Base-by-base conservation (phyloP, 352 stramenopile genomes). In the Phytophthora sp. region DNA sequence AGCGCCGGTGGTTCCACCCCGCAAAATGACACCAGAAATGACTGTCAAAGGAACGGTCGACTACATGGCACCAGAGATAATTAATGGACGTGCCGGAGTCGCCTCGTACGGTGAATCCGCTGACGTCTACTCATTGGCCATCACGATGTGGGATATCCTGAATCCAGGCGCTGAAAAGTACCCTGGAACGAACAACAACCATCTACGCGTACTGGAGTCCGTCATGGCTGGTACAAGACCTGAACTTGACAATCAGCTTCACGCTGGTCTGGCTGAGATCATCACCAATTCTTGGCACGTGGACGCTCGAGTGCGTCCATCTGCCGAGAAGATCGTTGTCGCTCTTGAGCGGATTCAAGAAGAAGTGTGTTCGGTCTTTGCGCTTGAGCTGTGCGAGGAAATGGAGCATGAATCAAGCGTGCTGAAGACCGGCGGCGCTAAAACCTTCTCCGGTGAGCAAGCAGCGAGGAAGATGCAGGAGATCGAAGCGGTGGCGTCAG, bases 21-120 rank as follows among this genome's bases (percentile, higher is more conserved):
- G 81, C 33, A 81, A 65, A 59, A 31, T 24, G 49, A 82, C 58
- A 12, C 71, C 53, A 33, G 63, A 76, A 45, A 77, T 86, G 76
- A 84, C 77, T 11, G 82, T 93, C 1, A 82, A 82, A 24, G 85
- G 84, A 1, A 93, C 85, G 0, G 79, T 88, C 1, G 74, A 88
- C 21, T 90, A 91, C 65, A 93, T 93, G 84, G 84, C 85, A 8
- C 85, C 85, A 0, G 85, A 93, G 55, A 67, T 93, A 7, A 89
- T 93, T 54, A 84, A 88, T 42, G 79, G 80, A 3, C 62, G 70
- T 27, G 74, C 60, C 20, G 79, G 81, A 6, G n/a, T 77, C 11
- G 79, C 75, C 8, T 63, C 56, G 0, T 93, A 92, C 42, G 79
- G 65, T 4, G 82, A 93, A 70, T 78, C 76, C 9, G 82, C 84